Evolutionary conservation across 768 basidiomycete genomes (phyloP).

Genomic region (Tricholoma saponaceum): DNA sequence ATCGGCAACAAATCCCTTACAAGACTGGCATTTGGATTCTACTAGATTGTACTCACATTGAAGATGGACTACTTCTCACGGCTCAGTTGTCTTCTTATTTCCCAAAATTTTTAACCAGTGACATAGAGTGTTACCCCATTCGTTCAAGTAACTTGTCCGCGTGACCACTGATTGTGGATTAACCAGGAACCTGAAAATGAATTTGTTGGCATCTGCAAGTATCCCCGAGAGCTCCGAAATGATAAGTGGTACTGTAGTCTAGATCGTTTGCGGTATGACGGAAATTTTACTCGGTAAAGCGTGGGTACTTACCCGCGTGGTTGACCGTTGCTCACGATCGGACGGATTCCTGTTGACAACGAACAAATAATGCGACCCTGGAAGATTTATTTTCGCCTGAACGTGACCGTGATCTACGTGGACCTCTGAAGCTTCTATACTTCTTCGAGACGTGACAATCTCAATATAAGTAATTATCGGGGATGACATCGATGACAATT

Average conservation of each 20-base stretch:
- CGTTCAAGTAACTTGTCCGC: not conserved
- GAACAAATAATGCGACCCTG: not conserved
- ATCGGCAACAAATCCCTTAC: constrained; percentile 9
- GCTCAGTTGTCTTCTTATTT: not conserved
- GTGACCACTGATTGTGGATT: not conserved
- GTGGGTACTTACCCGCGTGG: not conserved
- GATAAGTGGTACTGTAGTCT: constrained; percentile 1
- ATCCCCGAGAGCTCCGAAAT: constrained; percentile 1
- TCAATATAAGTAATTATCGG: not conserved
- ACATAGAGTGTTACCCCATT: not conserved
- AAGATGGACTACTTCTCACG: not conserved
- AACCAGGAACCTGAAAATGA: constrained; percentile 1
- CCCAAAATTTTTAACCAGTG: not conserved
- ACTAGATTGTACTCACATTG: constrained; percentile 4
- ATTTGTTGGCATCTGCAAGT: not conserved
- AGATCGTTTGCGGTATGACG: not conserved
- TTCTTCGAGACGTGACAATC: not conserved
- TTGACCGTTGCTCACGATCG: constrained; percentile 3
- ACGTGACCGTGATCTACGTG: not conserved
- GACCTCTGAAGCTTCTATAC: no score
- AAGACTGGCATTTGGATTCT: constrained; percentile 5
- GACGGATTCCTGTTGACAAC: not conserved
- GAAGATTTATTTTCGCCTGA: not conserved
- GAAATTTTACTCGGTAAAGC: not conserved
- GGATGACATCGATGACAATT: not conserved